Evolutionary conservation across 2,329 filamentous ascomycete genomes (phyloP), one percentile per base, ranked within the genome.

Genomic region (Fonsecaea monophora): DNA sequence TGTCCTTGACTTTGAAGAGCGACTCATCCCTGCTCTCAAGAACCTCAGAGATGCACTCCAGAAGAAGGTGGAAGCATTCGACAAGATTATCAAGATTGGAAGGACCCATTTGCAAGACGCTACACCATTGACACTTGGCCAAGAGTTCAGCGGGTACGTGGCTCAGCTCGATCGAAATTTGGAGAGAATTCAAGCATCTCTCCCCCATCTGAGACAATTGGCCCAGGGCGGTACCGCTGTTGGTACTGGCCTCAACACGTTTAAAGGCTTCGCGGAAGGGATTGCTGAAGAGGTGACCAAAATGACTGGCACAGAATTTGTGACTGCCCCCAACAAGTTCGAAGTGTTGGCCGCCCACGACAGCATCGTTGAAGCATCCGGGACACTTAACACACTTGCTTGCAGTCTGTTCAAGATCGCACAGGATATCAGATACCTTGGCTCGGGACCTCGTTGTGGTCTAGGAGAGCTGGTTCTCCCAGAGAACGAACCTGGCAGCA

Each of bases 261-360:
- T 93, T 81, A 89, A 91, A 81, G 95, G 95, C 70, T 99, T 99
- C 77, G 95, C 93, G 66, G 94, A 96, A 84, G 92, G 88, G 68
- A 92, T 99, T 74, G 95, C 95, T 42, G 87, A 89, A 66, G 94
- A 98, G 82, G 92, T 99, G 70, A 89, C 84, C 83, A 94, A 91
- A 81, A 91, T 97, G 87, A 97, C 95, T 2, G 94, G 94, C 74
- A 93, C 90, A 74, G 85, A 95, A 77, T 99, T 99, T 85, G 88
- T 92, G 83, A 98, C 95, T 9, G 95, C 95, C 12, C 94, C 95
- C 72, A 99, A 99, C 88, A 99, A 99, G 85, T 99, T 99, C 77
- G 95, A 98, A 84, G 90, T 95, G 3, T 89, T 99, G 50, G 95
- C 95, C 66, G 92, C 95, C 59, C 95, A 99, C 81, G 95, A 99